Evolutionary conservation across 441 rosid genomes (phyloP), one percentile per base, ranked within the genome.

Genomic region (Adansonia gregorii): DNA sequence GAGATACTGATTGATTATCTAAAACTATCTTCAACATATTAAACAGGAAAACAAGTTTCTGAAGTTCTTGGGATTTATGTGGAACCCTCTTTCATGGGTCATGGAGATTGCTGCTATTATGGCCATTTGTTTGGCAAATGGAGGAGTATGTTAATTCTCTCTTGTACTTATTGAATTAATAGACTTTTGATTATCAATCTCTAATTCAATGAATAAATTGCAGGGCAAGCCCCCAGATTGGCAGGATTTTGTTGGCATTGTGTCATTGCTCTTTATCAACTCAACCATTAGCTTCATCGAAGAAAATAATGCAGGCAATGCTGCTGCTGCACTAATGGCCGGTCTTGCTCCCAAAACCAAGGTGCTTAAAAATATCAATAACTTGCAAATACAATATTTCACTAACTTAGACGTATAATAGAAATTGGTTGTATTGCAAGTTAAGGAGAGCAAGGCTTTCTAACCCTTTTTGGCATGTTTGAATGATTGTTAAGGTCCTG

Each of bases 191-290:
- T n/a, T n/a, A n/a, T n/a, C n/a, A n/a, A n/a, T n/a, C n/a, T n/a
- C n/a, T 67, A 45, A 55, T 59, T 46, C 48, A 22, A 41, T 51
- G 14, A 63, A 63, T 4, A 48, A 64, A 48, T 54, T 83, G 82
- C 85, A 94, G 97, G 90, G 89, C 14, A 80, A 84, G 87, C 94
- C 93, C 41, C 94, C 94, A 43, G 94, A 90, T 82, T 90, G 94
- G 93, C 94, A 90, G 79, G 94, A 90, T 80, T 89, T 90, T 73
- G 70, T 87, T 12, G 95, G 95, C 67, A 91, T 91, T 41, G 73
- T 86, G 64, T 86, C 80, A 9, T 83, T 91, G 84, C 87, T 91
- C 1, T 0, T 91, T 65, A 86, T 91, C 60, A 91, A 91, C 85
- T 91, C 95, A 27, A 89, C 95, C 4, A 91, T 91, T 24, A 89